Conservation (phyloP, 805 yeast species). For the Ogataea trehalophila region DNA sequence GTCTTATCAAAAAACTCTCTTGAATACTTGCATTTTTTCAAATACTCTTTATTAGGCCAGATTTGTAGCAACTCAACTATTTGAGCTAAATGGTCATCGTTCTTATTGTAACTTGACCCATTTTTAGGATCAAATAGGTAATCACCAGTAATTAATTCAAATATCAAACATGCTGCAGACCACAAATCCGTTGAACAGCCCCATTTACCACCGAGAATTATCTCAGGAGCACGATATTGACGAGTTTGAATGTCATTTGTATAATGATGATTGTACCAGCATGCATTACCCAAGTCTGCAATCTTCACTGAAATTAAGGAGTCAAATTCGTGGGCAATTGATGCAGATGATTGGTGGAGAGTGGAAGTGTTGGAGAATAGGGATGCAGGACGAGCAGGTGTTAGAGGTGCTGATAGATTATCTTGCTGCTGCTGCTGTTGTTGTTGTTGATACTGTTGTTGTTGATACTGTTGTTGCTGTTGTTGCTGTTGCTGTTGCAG, state of each 20-base stretch:
- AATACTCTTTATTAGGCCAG: conserved; percentile 35
- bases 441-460: not conserved
- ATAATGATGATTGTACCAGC: conserved; percentile 58
- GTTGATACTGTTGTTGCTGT: not conserved
- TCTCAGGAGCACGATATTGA: conserved; percentile 64
- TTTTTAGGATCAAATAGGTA: conserved; percentile 57
- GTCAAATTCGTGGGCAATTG: conserved; percentile 20
- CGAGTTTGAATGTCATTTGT: conserved; percentile 67
- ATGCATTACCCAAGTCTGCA: conserved; percentile 69
- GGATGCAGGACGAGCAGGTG: not conserved
- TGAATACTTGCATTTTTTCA: conserved; percentile 35
- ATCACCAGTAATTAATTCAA: conserved; percentile 59
- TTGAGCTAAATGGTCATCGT: conserved; percentile 62
- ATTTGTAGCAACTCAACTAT: conserved; percentile 46
- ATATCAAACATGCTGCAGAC: conserved; percentile 55
- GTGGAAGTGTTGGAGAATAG: not conserved
- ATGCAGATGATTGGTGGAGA: not conserved
- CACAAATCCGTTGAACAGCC: conserved; percentile 61
- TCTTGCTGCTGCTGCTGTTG: not conserved
- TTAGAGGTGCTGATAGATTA: not conserved
- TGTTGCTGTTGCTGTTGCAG: conserved; percentile 2
- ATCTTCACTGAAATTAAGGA: conserved; percentile 45
- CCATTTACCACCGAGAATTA: conserved; percentile 53
- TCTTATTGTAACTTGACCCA: conserved; percentile 42
- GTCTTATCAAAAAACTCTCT: conserved; percentile 37